Evolutionary conservation across 805 yeast genomes (phyloP), one percentile per base, ranked within the genome.

Genomic region (Candida ascalaphidarum): DNA sequence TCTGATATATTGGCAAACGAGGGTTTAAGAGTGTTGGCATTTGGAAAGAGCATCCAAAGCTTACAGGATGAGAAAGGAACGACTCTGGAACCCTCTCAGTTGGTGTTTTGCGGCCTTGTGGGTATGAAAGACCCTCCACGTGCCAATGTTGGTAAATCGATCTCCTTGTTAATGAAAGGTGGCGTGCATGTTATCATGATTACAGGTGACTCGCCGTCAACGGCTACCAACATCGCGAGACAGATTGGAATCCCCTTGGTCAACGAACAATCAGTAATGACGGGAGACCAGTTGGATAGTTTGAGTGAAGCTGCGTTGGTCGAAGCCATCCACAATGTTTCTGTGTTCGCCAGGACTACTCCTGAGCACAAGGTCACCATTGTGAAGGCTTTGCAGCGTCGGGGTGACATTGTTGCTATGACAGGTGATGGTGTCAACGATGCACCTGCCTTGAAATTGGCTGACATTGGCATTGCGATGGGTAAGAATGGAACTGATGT

Each of bases 401-500:
- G 94, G 50, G 96, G 96, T 28, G 95, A 89, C 52, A 77, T 89
- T 37, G 97, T 89, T 29, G 98, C 96, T 14, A 88, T 89, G 96
- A 88, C 97, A n/a, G 98, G 98, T 43, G 97, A 88, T 58, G 97
- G 97, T 58, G 96, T 89, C 10, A 88, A 88, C 53, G 97, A 88
- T 64, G 97, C 97, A 0, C 97, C 97, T n/a, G 96, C 97, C 4
- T 68, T 89, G 43, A 88, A 89, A 51, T 67, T 88, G 42, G 96
- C 97, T 3, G 96, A 88, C 58, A 88, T 88, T 43, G 97, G 97
- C 46, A 84, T 89, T 42, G 79, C 95, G 10, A 86, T 88, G 92
- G 92, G 86, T 35, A 74, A 74, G 42, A 79, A 81, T 62, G 98
- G 98, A 34, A 92, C 97, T 0, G 98, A 89, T 55, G 98, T 89